These are phyloP conservation scores for Linum usitatissimum DNA, from an alignment of 345 rosid species.

Conservation along the genomic window DNA sequence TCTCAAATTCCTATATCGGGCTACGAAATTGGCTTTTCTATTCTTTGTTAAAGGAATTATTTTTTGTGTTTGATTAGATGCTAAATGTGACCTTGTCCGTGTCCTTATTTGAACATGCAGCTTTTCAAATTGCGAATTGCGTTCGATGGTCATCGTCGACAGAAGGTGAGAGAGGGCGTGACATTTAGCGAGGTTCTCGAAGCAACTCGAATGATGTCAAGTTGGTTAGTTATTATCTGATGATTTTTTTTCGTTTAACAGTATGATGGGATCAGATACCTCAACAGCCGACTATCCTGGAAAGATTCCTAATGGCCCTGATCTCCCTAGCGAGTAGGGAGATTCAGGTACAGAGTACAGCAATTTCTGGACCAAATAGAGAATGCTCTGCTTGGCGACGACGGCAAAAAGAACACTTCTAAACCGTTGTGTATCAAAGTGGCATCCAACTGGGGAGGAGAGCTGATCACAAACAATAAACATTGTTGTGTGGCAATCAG, in stretches of 20 bases:
- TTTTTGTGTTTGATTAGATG: background rate
- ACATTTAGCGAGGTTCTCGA: background rate
- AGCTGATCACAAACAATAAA: no score
- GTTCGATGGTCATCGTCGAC: slow-evolving; percentile 82
- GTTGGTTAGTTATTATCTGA: background rate
- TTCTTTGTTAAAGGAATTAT: background rate
- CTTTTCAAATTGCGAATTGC: slow-evolving; percentile 92
- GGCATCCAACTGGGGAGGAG: no score
- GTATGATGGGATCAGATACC: slow-evolving; percentile 57
- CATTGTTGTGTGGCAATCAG: no score
- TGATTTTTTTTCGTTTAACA: slow-evolving; percentile 17
- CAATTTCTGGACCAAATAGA: no score
- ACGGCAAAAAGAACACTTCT: no score
- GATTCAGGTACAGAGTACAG: slow-evolving; percentile 4
- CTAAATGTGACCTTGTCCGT: slow-evolving; percentile 8
- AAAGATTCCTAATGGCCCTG: slow-evolving; percentile 55
- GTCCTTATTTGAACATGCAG: slow-evolving; percentile 27
- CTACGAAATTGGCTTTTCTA: background rate
- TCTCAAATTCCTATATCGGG: no score
- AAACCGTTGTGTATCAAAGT: no score
- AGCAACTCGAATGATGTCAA: background rate
- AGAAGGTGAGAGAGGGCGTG: slow-evolving; percentile 57
- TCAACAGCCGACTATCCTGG: slow-evolving; percentile 70
- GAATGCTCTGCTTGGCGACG: no score
- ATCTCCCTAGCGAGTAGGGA: slow-evolving; percentile 29